Evolutionary conservation across 306 rosid genomes (phyloP).

Genomic region (Arachis stenosperma): DNA sequence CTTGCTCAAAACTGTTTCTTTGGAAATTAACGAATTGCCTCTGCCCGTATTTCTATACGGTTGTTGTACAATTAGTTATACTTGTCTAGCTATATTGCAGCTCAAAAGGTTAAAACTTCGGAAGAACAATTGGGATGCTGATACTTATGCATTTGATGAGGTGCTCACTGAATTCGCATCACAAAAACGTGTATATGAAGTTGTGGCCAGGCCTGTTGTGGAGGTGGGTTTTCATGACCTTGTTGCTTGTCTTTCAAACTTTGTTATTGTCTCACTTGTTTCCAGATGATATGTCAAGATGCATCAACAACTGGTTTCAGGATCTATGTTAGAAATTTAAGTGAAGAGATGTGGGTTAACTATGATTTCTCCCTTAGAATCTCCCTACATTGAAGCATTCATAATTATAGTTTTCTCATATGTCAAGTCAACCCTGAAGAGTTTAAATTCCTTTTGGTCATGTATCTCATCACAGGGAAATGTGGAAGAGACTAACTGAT

Average conservation of each 20-base stretch:
- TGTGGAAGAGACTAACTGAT: constrained; percentile 5
- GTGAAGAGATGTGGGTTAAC: constrained; percentile 3
- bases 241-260: constrained; percentile 20
- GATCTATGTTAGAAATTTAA: constrained; percentile 4
- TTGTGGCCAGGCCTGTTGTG: constrained; percentile 97
- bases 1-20: constrained; percentile 9
- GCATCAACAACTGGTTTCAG: constrained; percentile 17
- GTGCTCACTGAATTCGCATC: constrained; percentile 97
- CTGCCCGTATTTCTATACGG: not conserved
- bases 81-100: constrained; percentile 54
- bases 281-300: constrained; percentile 11
- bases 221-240: constrained; percentile 66
- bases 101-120: constrained; percentile 95
- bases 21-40: constrained; percentile 5
- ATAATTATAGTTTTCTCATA: constrained; percentile 16
- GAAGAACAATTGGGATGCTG: constrained; percentile 99
- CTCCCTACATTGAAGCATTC: constrained; percentile 14
- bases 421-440: constrained; percentile 14
- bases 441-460: constrained; percentile 27
- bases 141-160: constrained; percentile 95
- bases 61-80: constrained; percentile 7
- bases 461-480: constrained; percentile 20
- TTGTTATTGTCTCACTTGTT: constrained; percentile 11
- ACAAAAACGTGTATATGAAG: constrained; percentile 97
- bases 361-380: constrained; percentile 10